phyloP scores from a whole-genome alignment of 2,329 filamentous ascomycete species.

The Graphiopsis chlorocephala region DNA sequence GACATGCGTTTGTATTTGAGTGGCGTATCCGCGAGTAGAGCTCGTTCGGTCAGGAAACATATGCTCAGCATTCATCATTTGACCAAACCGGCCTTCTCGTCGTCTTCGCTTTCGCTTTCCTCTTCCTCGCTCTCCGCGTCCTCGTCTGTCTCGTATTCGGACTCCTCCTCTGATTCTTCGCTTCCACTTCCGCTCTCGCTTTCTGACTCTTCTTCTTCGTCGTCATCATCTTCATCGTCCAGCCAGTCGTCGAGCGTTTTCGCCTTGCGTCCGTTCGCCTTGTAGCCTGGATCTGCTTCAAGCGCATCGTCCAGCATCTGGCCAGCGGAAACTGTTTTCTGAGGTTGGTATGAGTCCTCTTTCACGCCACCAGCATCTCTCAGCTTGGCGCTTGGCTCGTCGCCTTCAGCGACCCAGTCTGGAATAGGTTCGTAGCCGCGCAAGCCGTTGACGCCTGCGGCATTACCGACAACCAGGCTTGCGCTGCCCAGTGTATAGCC shows the following conservation, averaged over 20 bases:
- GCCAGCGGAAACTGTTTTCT: constrained; percentile 52
- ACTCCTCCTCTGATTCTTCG: constrained; percentile 46
- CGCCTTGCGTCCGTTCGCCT: constrained; percentile 57
- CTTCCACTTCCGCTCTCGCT: constrained; percentile 40
- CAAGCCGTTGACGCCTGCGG: constrained; percentile 69
- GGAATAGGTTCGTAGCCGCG: constrained; percentile 77
- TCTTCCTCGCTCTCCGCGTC: constrained; percentile 22
- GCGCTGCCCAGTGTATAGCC: constrained; percentile 78
- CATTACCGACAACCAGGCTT: constrained; percentile 77
- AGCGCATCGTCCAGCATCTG: constrained; percentile 62
- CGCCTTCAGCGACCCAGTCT: constrained; percentile 76
- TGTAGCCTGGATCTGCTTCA: constrained; percentile 41
- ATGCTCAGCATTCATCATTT: constrained; percentile 22
- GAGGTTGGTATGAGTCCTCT: constrained; percentile 37
- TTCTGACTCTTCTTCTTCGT: constrained; percentile 44
- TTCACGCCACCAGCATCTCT: constrained; percentile 57
- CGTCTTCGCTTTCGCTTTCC: constrained; percentile 39
- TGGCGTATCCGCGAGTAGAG: background rate
- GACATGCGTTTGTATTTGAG: background rate
- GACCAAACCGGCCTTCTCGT: constrained; percentile 39
- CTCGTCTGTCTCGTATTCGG: constrained; percentile 41
- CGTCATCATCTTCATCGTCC: constrained; percentile 60
- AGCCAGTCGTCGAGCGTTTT: constrained; percentile 95
- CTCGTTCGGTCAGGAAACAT: background rate
- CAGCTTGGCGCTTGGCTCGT: constrained; percentile 73